A percentile compares a stretch with the other conserved stretches of the same genome.
Conservation (phyloP, 2,329 filamentous ascomycete genomes). For the Teratosphaeria nubilosa region DNA sequence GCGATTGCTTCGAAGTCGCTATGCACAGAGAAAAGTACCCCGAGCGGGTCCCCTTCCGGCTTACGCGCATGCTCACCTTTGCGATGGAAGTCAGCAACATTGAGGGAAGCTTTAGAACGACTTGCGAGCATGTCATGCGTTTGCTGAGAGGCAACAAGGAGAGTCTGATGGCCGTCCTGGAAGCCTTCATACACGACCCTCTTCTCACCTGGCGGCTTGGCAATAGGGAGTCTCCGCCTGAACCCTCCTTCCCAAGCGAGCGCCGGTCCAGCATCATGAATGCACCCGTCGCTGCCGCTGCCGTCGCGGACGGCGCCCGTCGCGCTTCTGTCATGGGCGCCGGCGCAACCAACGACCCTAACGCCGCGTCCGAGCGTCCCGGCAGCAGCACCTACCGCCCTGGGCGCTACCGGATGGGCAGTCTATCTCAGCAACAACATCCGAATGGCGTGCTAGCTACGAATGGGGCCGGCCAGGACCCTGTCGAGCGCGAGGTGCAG, state of each 20-base stretch:
- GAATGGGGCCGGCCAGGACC: constrained; percentile 21
- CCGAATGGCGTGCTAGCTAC: constrained; percentile 15
- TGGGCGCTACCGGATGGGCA: constrained; percentile 16
- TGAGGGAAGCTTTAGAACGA: constrained; percentile 95
- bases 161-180: constrained; percentile 93
- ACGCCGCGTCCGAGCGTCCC: constrained; percentile 15
- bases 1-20: constrained; percentile 97
- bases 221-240: constrained; percentile 50
- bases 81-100: constrained; percentile 99
- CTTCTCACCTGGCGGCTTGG: constrained; percentile 90
- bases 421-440: constrained; percentile 10
- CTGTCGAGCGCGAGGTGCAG: constrained; percentile 59
- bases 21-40: constrained; percentile 99
- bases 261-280: constrained; percentile 51
- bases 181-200: constrained; percentile 99
- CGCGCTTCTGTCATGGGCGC: constrained; percentile 23
- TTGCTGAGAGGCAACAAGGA: constrained; percentile 96
- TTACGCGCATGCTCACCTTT: constrained; percentile 98
- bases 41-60: constrained; percentile 90
- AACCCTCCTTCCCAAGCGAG: constrained; percentile 51
- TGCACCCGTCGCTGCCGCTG: constrained; percentile 10
- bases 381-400: constrained; percentile 20
- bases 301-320: constrained; percentile 15
- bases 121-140: constrained; percentile 96
- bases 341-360: constrained; percentile 8